phyloP scores from a whole-genome alignment of 176 grass and related monocot genomes.

The Eragrostis curvula region DNA sequence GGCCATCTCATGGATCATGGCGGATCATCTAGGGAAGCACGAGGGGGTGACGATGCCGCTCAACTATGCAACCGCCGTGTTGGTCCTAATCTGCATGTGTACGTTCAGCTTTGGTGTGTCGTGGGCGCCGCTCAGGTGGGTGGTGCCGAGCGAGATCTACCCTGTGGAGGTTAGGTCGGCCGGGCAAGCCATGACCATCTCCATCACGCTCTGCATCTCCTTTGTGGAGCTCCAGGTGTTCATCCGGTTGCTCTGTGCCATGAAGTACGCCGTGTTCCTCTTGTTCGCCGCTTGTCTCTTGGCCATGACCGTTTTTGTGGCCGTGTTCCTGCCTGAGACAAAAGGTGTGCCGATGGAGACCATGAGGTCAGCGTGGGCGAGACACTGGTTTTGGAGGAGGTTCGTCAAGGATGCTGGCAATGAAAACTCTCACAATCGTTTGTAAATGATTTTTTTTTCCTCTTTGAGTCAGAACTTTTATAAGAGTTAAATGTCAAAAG shows the following conservation, averaged over 20 bases:
- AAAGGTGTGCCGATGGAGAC: constrained; percentile 68
- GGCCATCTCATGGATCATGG: constrained; percentile 63
- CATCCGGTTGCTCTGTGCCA: constrained; percentile 64
- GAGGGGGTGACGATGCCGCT: constrained; percentile 41
- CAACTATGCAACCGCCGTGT: constrained; percentile 54
- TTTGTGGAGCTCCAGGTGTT: constrained; percentile 84
- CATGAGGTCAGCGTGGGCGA: constrained; percentile 47
- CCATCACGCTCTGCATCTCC: constrained; percentile 58
- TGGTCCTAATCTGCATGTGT: constrained; percentile 67
- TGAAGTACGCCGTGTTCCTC: constrained; percentile 61
- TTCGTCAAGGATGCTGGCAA: constrained; percentile 33
- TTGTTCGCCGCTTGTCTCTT: constrained; percentile 68
- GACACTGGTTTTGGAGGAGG: constrained; percentile 72
- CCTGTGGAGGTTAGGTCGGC: constrained; percentile 80
- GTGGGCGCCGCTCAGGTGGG: constrained; percentile 82
- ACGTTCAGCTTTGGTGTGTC: constrained; percentile 72
- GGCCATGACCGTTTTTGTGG: constrained; percentile 70
- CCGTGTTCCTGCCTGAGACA: constrained; percentile 70
- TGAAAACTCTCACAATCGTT: not conserved
- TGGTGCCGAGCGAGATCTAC: constrained; percentile 85
- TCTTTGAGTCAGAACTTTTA: not conserved
- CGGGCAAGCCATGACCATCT: constrained; percentile 61
- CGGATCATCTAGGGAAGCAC: constrained; percentile 39
- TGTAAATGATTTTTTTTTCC: not conserved
- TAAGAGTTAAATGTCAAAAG: no score